Base-by-base conservation (phyloP, 1,284 basidiomycete genomes). In the Microbotryum intermedium region DNA sequence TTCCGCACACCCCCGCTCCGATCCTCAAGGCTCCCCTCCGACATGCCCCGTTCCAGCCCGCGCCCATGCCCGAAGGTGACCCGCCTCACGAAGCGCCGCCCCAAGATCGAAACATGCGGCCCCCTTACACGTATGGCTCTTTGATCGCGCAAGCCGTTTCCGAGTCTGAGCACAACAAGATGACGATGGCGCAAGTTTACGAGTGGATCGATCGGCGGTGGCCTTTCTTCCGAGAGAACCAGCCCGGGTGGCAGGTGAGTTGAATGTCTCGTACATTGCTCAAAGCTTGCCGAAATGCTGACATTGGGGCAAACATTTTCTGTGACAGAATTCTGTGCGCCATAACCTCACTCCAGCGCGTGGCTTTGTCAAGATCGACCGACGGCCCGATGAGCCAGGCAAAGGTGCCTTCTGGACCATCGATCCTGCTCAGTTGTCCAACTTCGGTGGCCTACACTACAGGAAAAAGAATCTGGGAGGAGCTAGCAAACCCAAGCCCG, bases 121-220 rank as follows among this genome's bases (percentile, higher is more conserved):
- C 70, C 21, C 69, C 70, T 2, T 71, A 71, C 56, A 68, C 69
- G 4, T 72, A 71, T 45, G 66, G 69, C 4, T 67, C 67, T 6
- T 57, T 72, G 20, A 68, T 71, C 42, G 70, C 69, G 3, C 70
- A 72, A 47, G 69, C 69, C 8, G 62, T 71, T 42, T 50, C 57
- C 18, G 23, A 44, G 4, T 51, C 57, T 0, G 55, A 60, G 6
- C 26, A 30, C 20, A 45, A 56, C 26, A 65, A 66, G 52, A 44
- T 69, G 25, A 67, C 70, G n/a, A 46, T 69, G 28, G 47, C 60
- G 20, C 60, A 59, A 11, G 64, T 72, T 26, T 68, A 65, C 55
- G 62, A 66, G 13, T 72, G 66, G 65, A 65, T 72, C 29, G 53
- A 50, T 13, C 50, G 49, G 34, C 53, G 57, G 50, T 72, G 69